These are phyloP conservation scores for Fonsecaea pugnacius DNA, from an alignment of 2,329 filamentous ascomycete species.

Conservation along the genomic window DNA sequence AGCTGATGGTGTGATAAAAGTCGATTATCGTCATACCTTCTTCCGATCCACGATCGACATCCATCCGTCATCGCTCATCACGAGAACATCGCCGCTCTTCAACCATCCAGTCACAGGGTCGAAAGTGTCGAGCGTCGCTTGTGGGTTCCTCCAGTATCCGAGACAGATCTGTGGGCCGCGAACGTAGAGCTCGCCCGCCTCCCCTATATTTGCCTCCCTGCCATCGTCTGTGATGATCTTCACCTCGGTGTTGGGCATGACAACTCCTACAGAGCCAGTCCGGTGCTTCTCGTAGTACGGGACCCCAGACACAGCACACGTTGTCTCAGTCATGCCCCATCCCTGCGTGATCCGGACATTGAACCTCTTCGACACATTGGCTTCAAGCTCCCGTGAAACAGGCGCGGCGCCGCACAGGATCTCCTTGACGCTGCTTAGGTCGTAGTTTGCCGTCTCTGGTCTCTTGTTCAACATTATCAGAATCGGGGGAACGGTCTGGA, in stretches of 20 bases:
- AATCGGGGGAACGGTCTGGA: slow-evolving; percentile 64
- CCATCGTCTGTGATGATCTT: slow-evolving; percentile 61
- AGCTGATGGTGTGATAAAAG: background rate
- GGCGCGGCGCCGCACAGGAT: slow-evolving; percentile 67
- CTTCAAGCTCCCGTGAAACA: slow-evolving; percentile 60
- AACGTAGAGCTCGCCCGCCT: slow-evolving; percentile 66
- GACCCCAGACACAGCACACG: slow-evolving; percentile 65
- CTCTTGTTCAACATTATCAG: slow-evolving; percentile 64
- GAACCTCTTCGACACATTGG: slow-evolving; percentile 59
- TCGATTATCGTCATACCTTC: slow-evolving; percentile 48
- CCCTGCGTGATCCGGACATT: slow-evolving; percentile 65
- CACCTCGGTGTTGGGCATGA: slow-evolving; percentile 62
- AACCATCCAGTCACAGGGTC: slow-evolving; percentile 59
- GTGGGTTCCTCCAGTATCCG: slow-evolving; percentile 75
- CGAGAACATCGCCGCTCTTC: slow-evolving; percentile 69
- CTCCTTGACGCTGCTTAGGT: slow-evolving; percentile 59
- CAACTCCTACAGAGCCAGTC: slow-evolving; percentile 62
- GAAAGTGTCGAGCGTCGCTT: slow-evolving; percentile 71
- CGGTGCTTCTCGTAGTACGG: slow-evolving; percentile 62
- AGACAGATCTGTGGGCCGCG: slow-evolving; percentile 79
- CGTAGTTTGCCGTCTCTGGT: slow-evolving; percentile 56
- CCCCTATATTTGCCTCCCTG: slow-evolving; percentile 55
- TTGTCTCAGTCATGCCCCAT: slow-evolving; percentile 71
- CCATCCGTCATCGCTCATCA: slow-evolving; percentile 58
- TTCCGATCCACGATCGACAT: slow-evolving; percentile 65